These are phyloP conservation scores for Calonectria hongkongensis DNA, from an alignment of 2,329 filamentous ascomycete species.

Conservation along the genomic window DNA sequence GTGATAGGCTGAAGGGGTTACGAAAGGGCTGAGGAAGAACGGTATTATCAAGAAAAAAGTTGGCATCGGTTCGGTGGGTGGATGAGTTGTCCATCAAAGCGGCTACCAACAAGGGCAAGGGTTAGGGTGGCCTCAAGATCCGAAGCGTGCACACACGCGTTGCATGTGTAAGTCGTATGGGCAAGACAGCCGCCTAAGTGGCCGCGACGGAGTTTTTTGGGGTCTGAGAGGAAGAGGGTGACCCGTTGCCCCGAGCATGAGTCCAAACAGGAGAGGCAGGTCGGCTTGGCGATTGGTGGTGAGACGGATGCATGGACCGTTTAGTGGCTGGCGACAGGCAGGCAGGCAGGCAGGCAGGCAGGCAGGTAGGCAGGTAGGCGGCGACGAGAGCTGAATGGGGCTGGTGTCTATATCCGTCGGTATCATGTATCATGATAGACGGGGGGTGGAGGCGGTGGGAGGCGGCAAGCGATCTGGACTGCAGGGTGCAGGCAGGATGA, in stretches of 20 bases:
- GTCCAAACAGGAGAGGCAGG: conserved; percentile 2
- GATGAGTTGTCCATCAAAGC: conserved; percentile 29
- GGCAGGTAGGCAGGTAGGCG: neutral
- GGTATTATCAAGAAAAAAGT: neutral
- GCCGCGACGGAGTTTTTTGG: neutral
- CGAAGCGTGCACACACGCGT: neutral
- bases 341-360: neutral
- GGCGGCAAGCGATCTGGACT: conserved; percentile 21
- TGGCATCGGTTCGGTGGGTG: conserved; percentile 5
- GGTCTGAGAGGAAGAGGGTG: neutral
- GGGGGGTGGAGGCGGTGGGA: neutral
- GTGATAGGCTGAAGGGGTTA: neutral
- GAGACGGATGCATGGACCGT: conserved; percentile 1
- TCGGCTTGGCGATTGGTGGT: neutral
- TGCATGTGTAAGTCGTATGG: conserved; percentile 28
- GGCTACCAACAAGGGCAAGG: conserved; percentile 9
- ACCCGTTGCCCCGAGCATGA: neutral
- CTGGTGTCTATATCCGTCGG: neutral
- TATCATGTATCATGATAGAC: neutral
- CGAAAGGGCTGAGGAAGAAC: neutral
- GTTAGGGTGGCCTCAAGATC: conserved; percentile 23
- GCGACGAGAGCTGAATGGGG: conserved; percentile 11
- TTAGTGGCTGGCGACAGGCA: neutral
- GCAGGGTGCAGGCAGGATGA: neutral
- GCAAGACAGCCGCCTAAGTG: too few relatives aligned